A percentile compares a stretch with the other conserved stretches of the same genome.
Evolutionary conservation across 805 yeast genomes (phyloP).

Genomic region (Saturnispora saitoi): DNA sequence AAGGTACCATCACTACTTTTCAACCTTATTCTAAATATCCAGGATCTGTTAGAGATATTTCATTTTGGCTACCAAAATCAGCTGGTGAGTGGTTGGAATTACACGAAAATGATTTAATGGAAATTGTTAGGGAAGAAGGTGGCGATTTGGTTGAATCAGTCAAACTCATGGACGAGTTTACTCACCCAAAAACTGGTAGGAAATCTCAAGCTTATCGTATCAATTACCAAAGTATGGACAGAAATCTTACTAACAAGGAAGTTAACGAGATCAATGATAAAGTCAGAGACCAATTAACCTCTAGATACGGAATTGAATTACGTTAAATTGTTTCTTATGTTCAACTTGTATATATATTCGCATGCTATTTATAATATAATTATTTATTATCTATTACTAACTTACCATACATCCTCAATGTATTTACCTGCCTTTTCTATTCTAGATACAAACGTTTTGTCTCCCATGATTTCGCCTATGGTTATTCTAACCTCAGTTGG

Average conservation of each 20-base stretch:
- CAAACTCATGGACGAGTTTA: slow-evolving; percentile 67
- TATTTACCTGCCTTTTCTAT: slow-evolving; percentile 41
- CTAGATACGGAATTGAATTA: slow-evolving; percentile 48
- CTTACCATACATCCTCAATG: slow-evolving; percentile 82
- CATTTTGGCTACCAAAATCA: slow-evolving; percentile 72
- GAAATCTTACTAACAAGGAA: slow-evolving; percentile 80
- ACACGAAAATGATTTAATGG: slow-evolving; percentile 92
- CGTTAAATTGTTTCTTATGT: slow-evolving; percentile 19
- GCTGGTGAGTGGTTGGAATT: slow-evolving; percentile 23
- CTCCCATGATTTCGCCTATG: slow-evolving; percentile 41
- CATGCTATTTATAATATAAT: neutral
- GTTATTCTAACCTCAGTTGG: slow-evolving; percentile 78
- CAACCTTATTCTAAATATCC: slow-evolving; percentile 89
- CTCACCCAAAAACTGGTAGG: slow-evolving; percentile 72
- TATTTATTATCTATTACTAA: neutral
- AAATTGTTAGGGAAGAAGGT: slow-evolving; percentile 73
- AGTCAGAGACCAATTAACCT: slow-evolving; percentile 50
- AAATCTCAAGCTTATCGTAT: slow-evolving; percentile 82
- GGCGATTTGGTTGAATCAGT: slow-evolving; percentile 90
- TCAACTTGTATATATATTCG: neutral
- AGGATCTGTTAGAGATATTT: slow-evolving; percentile 74
- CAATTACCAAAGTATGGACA: slow-evolving; percentile 92
- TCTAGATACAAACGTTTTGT: slow-evolving; percentile 31
- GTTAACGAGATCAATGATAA: slow-evolving; percentile 62
- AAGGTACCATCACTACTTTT: slow-evolving; percentile 61